phyloP scores from a whole-genome alignment of 345 rosid species.

The Clausena lansium region DNA sequence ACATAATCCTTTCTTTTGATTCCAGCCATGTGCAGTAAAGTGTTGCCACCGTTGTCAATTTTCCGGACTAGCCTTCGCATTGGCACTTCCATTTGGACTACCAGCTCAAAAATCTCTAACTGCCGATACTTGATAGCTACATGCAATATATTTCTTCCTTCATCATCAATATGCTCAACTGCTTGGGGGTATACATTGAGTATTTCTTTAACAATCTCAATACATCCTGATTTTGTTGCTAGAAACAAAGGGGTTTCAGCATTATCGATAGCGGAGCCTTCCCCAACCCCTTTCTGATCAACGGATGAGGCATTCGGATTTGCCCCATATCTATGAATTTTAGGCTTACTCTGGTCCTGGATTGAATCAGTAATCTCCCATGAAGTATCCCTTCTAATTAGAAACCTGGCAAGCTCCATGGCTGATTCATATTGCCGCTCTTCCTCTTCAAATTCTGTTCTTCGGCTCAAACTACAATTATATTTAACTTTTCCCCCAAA shows the following conservation, averaged over 20 bases:
- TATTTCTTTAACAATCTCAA: conserved; percentile 8
- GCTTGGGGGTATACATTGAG: background rate
- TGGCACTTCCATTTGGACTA: conserved; percentile 3
- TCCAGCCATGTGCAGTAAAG: conserved; percentile 24
- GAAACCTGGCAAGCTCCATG: conserved; percentile 10
- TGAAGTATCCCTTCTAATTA: conserved; percentile 22
- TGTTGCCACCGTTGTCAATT: conserved; percentile 17
- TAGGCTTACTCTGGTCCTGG: conserved; percentile 8
- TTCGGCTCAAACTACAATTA: background rate
- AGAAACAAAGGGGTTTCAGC: conserved; percentile 7
- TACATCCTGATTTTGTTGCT: conserved; percentile 12
- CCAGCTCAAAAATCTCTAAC: conserved; percentile 9
- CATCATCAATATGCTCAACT: background rate
- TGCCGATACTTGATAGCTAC: conserved; percentile 21
- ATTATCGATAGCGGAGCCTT: too few relatives aligned
- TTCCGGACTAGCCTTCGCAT: background rate
- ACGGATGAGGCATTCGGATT: background rate
- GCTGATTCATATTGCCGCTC: conserved; percentile 2
- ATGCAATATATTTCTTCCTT: conserved; percentile 23
- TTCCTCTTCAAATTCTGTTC: background rate
- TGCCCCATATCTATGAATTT: conserved; percentile 6
- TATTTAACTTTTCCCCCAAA: background rate
- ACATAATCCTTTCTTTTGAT: background rate
- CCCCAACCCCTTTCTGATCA: background rate
- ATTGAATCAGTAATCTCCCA: conserved; percentile 5